Percentiles rank a stretch among this genome's conserved stretches.
Evolutionary conservation across 805 yeast genomes (phyloP).

Genomic region (Tetrapisispora iriomotensis): DNA sequence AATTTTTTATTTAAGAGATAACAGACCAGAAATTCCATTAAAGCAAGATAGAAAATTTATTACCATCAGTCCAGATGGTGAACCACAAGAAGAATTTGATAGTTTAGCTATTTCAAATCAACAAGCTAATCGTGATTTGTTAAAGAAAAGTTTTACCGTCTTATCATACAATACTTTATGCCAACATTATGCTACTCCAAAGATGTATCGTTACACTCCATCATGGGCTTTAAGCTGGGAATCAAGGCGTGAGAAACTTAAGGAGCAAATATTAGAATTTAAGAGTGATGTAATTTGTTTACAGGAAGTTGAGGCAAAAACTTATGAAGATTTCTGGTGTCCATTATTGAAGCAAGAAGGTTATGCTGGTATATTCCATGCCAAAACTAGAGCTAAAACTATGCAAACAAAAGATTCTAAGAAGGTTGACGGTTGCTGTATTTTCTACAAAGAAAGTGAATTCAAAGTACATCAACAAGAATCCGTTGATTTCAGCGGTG

Average conservation of each 20-base stretch:
- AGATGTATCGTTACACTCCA: slow-evolving; percentile 88
- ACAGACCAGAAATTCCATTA: slow-evolving; percentile 54
- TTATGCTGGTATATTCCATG: slow-evolving; percentile 72
- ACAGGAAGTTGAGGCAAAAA: slow-evolving; percentile 89
- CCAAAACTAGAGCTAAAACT: slow-evolving; percentile 86
- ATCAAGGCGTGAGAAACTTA: slow-evolving; percentile 67
- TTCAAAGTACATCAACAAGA: slow-evolving; percentile 65
- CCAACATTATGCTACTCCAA: slow-evolving; percentile 89
- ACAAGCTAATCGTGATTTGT: slow-evolving; percentile 15
- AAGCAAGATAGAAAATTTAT: slow-evolving; percentile 80
- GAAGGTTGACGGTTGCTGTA: slow-evolving; percentile 98
- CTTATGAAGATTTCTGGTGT: slow-evolving; percentile 78
- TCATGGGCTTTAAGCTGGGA: slow-evolving; percentile 96
- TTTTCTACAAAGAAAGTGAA: slow-evolving; percentile 62
- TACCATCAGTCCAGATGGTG: slow-evolving; percentile 68
- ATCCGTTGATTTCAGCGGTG: slow-evolving; percentile 71
- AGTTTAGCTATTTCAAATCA: slow-evolving; percentile 26
- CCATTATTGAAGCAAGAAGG: slow-evolving; percentile 66
- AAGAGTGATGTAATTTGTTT: slow-evolving; percentile 76
- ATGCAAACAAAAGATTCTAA: slow-evolving; percentile 72
- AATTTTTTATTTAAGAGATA: slow-evolving; percentile 72
- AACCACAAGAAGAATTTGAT: slow-evolving; percentile 28
- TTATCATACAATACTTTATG: slow-evolving; percentile 87
- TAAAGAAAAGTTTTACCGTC: slow-evolving; percentile 50
- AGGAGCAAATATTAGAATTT: slow-evolving; percentile 56